A percentile compares a stretch with the other conserved stretches of the same genome.
Conservation (phyloP, 208 protist genomes). For the Cochliopodium minus region DNA sequence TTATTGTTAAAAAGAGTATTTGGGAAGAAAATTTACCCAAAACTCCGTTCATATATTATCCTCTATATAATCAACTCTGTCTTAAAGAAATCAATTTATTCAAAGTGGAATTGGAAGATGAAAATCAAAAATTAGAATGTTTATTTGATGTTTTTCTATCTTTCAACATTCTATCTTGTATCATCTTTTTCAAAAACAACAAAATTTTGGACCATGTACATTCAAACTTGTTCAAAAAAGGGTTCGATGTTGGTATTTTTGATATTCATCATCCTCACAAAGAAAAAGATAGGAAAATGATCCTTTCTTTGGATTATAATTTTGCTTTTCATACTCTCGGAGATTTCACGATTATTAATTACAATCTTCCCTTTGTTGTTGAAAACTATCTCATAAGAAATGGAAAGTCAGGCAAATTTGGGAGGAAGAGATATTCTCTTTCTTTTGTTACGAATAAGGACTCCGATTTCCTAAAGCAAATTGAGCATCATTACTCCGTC, state of each 20-base stretch:
- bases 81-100: constrained; percentile 92
- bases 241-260: constrained; percentile 86
- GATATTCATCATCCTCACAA: constrained; percentile 89
- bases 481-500: constrained; percentile 88
- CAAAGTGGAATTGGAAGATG: constrained; percentile 86
- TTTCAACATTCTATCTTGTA: constrained; percentile 84
- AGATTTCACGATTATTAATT: constrained; percentile 93
- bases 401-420: constrained; percentile 85
- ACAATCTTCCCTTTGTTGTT: constrained; percentile 75
- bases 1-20: constrained; percentile 79
- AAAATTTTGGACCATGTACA: constrained; percentile 92
- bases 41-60: too few relatives aligned
- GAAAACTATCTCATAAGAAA: constrained; percentile 83
- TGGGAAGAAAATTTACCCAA: constrained; percentile 92
- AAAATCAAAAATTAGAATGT: constrained; percentile 96
- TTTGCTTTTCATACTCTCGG: constrained; percentile 79
- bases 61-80: constrained; percentile 96
- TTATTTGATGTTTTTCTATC: constrained; percentile 94
- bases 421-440: constrained; percentile 90
- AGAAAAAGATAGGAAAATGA: constrained; percentile 92
- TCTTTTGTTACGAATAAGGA: constrained; percentile 87
- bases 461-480: constrained; percentile 64
- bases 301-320: constrained; percentile 90
- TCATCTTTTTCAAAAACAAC: constrained; percentile 97
- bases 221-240: constrained; percentile 74